Evolutionary conservation across 495 filamentous ascomycete genomes (phyloP).

Genomic region (Aspergillus carlsbadensis): DNA sequence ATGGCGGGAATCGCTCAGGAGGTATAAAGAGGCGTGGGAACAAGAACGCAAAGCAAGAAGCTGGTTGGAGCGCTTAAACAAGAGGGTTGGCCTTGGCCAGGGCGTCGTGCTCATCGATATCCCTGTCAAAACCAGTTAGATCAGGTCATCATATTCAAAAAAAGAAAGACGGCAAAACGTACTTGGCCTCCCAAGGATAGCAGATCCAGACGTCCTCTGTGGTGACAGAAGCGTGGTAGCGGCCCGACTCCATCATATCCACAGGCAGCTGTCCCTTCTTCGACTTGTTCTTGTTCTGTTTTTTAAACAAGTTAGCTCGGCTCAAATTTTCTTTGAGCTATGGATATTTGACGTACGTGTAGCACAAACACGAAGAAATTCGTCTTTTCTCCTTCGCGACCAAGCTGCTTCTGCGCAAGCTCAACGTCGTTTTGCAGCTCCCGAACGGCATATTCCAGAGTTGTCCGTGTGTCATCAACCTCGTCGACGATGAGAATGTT

Average conservation of each 20-base stretch:
- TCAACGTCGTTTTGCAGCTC: constrained; percentile 98
- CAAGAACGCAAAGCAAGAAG: neutral
- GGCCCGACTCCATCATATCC: constrained; percentile 71
- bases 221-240: constrained; percentile 85
- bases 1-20: neutral
- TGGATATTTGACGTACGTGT: constrained; percentile 84
- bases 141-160: too few relatives aligned
- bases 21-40: neutral
- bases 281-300: constrained; percentile 88
- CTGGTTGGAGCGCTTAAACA: constrained; percentile 18
- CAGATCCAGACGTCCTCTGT: constrained; percentile 95
- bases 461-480: constrained; percentile 97
- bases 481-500: constrained; percentile 98
- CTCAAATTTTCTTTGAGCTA: too few relatives aligned
- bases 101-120: constrained; percentile 90
- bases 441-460: constrained; percentile 91
- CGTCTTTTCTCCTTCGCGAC: constrained; percentile 68
- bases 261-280: constrained; percentile 87
- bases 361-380: constrained; percentile 92
- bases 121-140: constrained; percentile 46
- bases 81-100: constrained; percentile 58
- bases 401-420: constrained; percentile 68
- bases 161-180: constrained; percentile 10
- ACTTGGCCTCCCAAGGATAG: constrained; percentile 98
- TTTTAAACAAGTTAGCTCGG: constrained; percentile 5